Conservation (phyloP, 495 filamentous ascomycete species). For the Daldinia loculata region DNA sequence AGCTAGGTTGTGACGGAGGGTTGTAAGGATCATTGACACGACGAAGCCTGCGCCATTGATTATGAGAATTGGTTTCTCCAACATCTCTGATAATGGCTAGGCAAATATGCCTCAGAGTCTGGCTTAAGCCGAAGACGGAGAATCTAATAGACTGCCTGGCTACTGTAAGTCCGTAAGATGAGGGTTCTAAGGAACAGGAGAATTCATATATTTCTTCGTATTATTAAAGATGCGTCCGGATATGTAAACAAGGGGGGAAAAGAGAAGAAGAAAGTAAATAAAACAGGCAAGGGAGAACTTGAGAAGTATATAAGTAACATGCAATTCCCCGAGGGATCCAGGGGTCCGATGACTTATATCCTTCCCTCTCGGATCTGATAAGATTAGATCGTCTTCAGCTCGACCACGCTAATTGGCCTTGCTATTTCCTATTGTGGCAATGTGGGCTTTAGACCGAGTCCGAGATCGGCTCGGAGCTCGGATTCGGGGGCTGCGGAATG, state of each 20-base stretch:
- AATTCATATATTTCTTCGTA: background rate
- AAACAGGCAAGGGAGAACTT: background rate
- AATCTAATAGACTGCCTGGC: background rate
- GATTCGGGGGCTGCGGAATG: constrained; percentile 21
- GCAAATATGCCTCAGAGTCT: background rate
- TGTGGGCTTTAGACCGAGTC: constrained; percentile 21
- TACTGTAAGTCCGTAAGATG: background rate
- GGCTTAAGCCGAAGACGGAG: constrained; percentile 12
- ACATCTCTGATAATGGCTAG: constrained; percentile 20
- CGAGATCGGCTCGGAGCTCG: constrained; percentile 41
- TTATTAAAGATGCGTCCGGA: background rate
- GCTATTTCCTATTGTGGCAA: constrained; percentile 2
- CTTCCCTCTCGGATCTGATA: constrained; percentile 43
- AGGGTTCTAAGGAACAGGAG: background rate
- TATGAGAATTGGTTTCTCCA: constrained; percentile 38
- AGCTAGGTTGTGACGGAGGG: constrained; percentile 35
- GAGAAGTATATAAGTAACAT: background rate
- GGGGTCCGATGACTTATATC: background rate
- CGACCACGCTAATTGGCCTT: background rate
- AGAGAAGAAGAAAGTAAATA: background rate
- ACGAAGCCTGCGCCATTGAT: constrained; percentile 26
- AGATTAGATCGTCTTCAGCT: constrained; percentile 40
- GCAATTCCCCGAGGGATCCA: background rate
- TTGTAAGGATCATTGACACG: constrained; percentile 24
- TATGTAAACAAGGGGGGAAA: background rate